phyloP scores from a whole-genome alignment of 441 rosid genomes.

The Pelargonium myrrhifolium region DNA sequence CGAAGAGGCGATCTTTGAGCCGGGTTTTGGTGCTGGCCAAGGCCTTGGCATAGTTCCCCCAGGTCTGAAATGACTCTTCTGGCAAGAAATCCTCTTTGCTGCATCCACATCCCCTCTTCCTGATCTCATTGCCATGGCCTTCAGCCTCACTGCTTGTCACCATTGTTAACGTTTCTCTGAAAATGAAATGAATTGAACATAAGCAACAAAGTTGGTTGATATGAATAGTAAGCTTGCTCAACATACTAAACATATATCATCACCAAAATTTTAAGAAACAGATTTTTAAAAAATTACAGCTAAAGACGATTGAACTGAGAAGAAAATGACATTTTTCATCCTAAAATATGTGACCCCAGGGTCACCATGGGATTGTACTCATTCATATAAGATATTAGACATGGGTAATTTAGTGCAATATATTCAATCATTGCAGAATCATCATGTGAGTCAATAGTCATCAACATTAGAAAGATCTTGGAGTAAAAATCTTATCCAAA shows the following conservation, averaged over 20 bases:
- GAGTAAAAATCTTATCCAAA: background rate
- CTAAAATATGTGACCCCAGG: background rate
- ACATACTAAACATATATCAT: background rate
- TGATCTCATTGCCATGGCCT: conserved; percentile 9
- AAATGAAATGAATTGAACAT: background rate
- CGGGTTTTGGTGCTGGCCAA: conserved; percentile 39
- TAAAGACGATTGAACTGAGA: background rate
- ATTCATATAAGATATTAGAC: background rate
- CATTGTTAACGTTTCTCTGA: conserved; percentile 11
- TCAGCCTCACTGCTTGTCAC: conserved; percentile 6
- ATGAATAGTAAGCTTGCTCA: background rate
- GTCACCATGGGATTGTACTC: background rate
- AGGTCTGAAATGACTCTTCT: conserved; percentile 59
- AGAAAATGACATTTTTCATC: background rate
- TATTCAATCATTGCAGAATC: no score
- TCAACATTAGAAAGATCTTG: background rate
- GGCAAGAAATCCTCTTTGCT: conserved; percentile 55
- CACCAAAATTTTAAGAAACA: background rate
- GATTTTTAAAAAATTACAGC: background rate
- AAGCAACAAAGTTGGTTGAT: background rate
- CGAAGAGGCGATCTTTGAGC: conserved; percentile 48
- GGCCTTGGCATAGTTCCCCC: conserved; percentile 43
- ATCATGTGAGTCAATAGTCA: background rate
- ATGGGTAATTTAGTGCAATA: background rate
- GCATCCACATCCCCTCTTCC: conserved; percentile 30